A percentile compares a stretch with the other conserved stretches of the same genome.
These are phyloP conservation scores for Populus tomentosa DNA, from an alignment of 441 rosid species.

Conservation along the genomic window DNA sequence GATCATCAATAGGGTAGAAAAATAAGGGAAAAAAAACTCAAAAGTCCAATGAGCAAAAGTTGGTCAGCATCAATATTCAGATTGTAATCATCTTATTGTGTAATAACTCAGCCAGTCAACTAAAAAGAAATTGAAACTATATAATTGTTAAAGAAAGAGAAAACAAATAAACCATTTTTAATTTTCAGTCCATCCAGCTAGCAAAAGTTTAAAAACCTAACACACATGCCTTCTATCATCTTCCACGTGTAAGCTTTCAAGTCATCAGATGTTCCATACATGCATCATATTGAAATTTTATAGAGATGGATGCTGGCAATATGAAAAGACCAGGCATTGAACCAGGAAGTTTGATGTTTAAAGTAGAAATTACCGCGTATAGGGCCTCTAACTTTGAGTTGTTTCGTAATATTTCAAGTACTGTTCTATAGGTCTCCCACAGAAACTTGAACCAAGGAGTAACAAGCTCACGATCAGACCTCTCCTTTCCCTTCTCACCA, in stretches of 20 bases:
- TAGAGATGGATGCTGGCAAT: neutral
- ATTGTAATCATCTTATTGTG: neutral
- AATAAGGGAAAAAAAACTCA: no score
- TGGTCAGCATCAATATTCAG: neutral
- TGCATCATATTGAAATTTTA: neutral
- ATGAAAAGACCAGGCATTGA: neutral
- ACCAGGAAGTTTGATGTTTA: neutral
- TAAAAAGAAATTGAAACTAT: neutral
- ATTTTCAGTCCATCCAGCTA: neutral
- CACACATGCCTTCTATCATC: neutral
- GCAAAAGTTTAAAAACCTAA: neutral
- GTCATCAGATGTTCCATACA: neutral
- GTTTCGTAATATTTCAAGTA: slow-evolving; percentile 90
- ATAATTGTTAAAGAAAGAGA: no score
- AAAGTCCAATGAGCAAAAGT: neutral
- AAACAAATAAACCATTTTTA: neutral
- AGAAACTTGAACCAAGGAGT: slow-evolving; percentile 99
- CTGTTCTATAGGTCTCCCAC: slow-evolving; percentile 99
- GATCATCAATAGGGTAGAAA: no score
- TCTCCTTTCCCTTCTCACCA: slow-evolving; percentile 97
- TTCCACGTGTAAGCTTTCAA: neutral
- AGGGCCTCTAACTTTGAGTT: slow-evolving; percentile 96
- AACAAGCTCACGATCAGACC: slow-evolving; percentile 96
- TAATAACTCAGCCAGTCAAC: neutral
- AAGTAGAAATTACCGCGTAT: slow-evolving; percentile 71